Evolutionary conservation across 805 yeast species (phyloP).

Genomic region (Cyberlindnera euphorbiae): DNA sequence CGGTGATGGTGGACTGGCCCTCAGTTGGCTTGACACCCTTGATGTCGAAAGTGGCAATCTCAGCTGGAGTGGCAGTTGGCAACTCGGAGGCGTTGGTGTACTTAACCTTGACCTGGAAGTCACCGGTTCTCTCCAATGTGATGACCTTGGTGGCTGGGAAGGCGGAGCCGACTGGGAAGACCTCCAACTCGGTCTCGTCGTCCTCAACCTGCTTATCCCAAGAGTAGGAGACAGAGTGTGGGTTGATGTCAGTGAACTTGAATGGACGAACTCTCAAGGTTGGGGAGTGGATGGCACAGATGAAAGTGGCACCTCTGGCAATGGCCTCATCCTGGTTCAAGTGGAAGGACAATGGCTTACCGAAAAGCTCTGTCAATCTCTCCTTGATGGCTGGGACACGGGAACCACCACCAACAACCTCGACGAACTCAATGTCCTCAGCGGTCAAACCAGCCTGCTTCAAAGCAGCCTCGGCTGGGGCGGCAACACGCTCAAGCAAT

Average conservation of each 20-base stretch:
- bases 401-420: conserved; percentile 96
- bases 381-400: conserved; percentile 94
- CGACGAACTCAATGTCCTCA: conserved; percentile 83
- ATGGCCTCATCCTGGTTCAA: conserved; percentile 99
- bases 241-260: conserved; percentile 94
- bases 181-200: conserved; percentile 84
- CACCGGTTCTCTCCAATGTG: conserved; percentile 87
- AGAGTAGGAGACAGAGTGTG: conserved; percentile 84
- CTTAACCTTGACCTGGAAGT: conserved; percentile 80
- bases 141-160: conserved; percentile 96
- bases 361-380: conserved; percentile 72
- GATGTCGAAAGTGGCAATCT: conserved; percentile 81
- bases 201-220: conserved; percentile 96
- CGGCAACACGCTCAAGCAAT: conserved; percentile 65
- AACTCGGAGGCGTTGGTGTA: conserved; percentile 73
- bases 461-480: conserved; percentile 79
- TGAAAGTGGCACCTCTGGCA: conserved; percentile 98
- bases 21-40: conserved; percentile 78
- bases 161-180: conserved; percentile 88
- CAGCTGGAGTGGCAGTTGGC: conserved; percentile 59
- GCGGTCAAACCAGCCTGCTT: conserved; percentile 67
- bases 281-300: conserved; percentile 98
- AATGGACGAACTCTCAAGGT: conserved; percentile 97
- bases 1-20: conserved; percentile 74
- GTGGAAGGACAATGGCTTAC: conserved; percentile 85